A percentile compares a stretch with the other conserved stretches of the same genome.
Evolutionary conservation across 2,329 filamentous ascomycete species (phyloP).

Genomic region (Alternaria triticimaculans): DNA sequence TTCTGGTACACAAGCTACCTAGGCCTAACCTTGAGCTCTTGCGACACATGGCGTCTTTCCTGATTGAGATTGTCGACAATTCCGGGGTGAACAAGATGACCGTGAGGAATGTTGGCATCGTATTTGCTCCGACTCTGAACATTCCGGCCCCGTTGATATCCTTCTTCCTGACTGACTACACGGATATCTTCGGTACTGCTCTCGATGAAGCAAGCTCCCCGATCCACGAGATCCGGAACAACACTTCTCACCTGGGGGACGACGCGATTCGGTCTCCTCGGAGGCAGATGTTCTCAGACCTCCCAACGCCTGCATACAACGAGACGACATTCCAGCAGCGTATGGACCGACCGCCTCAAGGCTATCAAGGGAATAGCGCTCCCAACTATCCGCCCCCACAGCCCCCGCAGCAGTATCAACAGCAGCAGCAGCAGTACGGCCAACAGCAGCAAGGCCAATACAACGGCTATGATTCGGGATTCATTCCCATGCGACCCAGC

Average conservation of each 20-base stretch:
- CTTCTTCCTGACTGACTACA: slow-evolving; percentile 89
- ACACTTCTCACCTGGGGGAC: slow-evolving; percentile 52
- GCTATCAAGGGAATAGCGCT: slow-evolving; percentile 29
- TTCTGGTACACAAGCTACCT: slow-evolving; percentile 81
- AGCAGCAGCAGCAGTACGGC: slow-evolving; percentile 26
- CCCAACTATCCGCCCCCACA: slow-evolving; percentile 33
- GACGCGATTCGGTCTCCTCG: slow-evolving; percentile 69
- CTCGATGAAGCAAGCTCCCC: slow-evolving; percentile 61
- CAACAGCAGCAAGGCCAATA: slow-evolving; percentile 34
- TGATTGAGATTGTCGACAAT: slow-evolving; percentile 92
- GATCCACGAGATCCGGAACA: slow-evolving; percentile 55
- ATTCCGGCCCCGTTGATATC: slow-evolving; percentile 95
- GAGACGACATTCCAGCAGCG: slow-evolving; percentile 59
- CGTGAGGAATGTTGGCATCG: slow-evolving; percentile 92
- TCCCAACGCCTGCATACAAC: slow-evolving; percentile 69
- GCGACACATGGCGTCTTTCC: slow-evolving; percentile 82
- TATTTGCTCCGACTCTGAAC: slow-evolving; percentile 96
- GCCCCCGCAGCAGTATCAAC: slow-evolving; percentile 27
- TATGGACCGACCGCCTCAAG: slow-evolving; percentile 34
- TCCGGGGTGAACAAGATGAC: slow-evolving; percentile 96
- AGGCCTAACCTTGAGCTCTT: slow-evolving; percentile 81
- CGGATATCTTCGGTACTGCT: slow-evolving; percentile 79
- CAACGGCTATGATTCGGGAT: slow-evolving; percentile 56
- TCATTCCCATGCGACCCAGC: slow-evolving; percentile 58
- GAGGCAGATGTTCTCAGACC: slow-evolving; percentile 69